These are phyloP conservation scores for Kluyveromyces nonfermentans DNA, from an alignment of 805 yeast genomes.

Conservation along the genomic window DNA sequence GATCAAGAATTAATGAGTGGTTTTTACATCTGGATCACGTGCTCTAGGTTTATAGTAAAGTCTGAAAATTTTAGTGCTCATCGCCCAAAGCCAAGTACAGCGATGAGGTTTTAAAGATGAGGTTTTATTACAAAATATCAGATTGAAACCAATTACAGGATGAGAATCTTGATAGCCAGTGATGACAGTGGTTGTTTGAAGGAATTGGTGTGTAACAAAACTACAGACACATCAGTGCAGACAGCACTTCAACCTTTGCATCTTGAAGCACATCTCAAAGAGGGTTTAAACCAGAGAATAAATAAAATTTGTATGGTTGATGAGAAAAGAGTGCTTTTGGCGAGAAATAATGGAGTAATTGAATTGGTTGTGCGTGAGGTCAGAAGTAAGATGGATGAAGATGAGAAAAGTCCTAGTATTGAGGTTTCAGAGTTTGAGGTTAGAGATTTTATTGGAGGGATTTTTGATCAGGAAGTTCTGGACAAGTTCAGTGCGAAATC, in stretches of 20 bases:
- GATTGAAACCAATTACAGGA: slow-evolving; percentile 13
- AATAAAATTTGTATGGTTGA: slow-evolving; percentile 31
- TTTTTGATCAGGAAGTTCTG: slow-evolving; percentile 17
- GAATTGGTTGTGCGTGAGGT: slow-evolving; percentile 25
- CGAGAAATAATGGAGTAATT: slow-evolving; percentile 38
- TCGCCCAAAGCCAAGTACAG: slow-evolving; percentile 2
- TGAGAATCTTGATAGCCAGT: slow-evolving; percentile 57
- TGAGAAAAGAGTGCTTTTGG: slow-evolving; percentile 29
- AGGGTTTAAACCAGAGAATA: slow-evolving; percentile 33
- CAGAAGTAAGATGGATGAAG: slow-evolving; percentile 1
- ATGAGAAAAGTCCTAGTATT: slow-evolving; percentile 9
- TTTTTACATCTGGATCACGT: no score
- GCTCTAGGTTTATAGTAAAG: slow-evolving; percentile 1
- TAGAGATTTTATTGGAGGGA: slow-evolving; percentile 10
- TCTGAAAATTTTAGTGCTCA: slow-evolving; percentile 10
- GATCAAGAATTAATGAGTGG: no score
- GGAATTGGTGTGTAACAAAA: slow-evolving; percentile 52
- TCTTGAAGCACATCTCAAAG: slow-evolving; percentile 35
- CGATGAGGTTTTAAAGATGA: no score
- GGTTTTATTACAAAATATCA: no score
- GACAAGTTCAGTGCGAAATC: slow-evolving; percentile 19
- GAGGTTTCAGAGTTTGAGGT: slow-evolving; percentile 17
- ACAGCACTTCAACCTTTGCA: slow-evolving; percentile 55
- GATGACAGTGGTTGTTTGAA: slow-evolving; percentile 61
- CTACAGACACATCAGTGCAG: slow-evolving; percentile 73